phyloP scores from a whole-genome alignment of 2,329 filamentous ascomycete genomes.

The Didymosphaeria variabile region DNA sequence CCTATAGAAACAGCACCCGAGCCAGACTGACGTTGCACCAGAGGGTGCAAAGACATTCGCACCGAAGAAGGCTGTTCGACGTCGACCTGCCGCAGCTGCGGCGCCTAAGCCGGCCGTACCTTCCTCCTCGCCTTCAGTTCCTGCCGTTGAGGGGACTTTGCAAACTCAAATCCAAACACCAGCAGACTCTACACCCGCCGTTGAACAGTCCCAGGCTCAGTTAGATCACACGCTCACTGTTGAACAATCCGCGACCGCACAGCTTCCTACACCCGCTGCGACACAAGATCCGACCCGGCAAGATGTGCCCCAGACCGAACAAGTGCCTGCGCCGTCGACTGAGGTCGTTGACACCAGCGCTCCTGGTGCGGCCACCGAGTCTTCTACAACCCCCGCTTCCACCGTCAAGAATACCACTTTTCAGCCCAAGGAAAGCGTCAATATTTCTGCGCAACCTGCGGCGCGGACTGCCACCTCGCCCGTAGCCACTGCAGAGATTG shows the following conservation, averaged over 20 bases:
- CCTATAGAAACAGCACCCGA: conserved; percentile 14
- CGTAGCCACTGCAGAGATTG: conserved; percentile 21
- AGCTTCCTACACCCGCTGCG: conserved; percentile 35
- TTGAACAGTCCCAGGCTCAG: conserved; percentile 16
- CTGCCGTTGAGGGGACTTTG: conserved; percentile 25
- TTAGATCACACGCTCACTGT: conserved; percentile 17
- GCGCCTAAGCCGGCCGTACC: conserved; percentile 24
- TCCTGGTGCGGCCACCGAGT: background rate
- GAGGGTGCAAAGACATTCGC: conserved; percentile 59
- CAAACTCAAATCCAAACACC: conserved; percentile 6
- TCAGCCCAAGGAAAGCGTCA: background rate
- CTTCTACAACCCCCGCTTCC: background rate
- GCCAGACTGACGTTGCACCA: conserved; percentile 27
- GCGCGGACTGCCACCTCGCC: conserved; percentile 10
- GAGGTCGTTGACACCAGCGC: background rate
- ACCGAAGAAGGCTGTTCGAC: conserved; percentile 55
- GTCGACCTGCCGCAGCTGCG: conserved; percentile 50
- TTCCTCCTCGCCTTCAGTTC: conserved; percentile 21
- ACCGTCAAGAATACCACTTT: background rate
- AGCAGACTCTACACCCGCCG: conserved; percentile 9
- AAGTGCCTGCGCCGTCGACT: background rate
- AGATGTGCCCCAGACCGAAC: conserved; percentile 17
- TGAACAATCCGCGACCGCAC: conserved; percentile 23
- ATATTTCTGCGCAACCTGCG: background rate
- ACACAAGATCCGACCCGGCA: conserved; percentile 31